phyloP scores from a whole-genome alignment of 2,329 filamentous ascomycete species.

The Fusarium zealandicum region DNA sequence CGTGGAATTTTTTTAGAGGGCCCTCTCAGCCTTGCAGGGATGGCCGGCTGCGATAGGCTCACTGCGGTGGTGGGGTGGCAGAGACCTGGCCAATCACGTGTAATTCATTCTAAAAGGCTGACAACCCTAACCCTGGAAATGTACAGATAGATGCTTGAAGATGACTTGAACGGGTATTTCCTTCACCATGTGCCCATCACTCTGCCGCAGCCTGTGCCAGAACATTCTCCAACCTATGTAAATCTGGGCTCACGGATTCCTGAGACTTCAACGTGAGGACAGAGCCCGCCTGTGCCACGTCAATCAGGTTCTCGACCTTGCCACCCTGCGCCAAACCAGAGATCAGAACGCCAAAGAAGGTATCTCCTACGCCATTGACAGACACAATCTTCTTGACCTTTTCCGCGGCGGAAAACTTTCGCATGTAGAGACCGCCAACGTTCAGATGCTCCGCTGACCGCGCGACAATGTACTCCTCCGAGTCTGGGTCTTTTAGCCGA shows the following conservation, averaged over 20 bases:
- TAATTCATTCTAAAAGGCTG: conserved; percentile 27
- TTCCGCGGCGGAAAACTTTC: conserved; percentile 71
- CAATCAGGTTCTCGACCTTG: conserved; percentile 68
- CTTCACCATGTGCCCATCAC: neutral
- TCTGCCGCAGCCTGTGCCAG: conserved; percentile 41
- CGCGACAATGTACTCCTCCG: conserved; percentile 75
- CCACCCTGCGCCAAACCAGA: conserved; percentile 73
- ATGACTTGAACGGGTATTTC: conserved; percentile 7
- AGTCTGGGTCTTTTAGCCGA: conserved; percentile 67
- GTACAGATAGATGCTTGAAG: neutral
- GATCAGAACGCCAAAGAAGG: conserved; percentile 85
- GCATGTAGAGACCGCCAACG: conserved; percentile 84
- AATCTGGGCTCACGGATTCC: conserved; percentile 72
- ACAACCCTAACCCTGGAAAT: conserved; percentile 27
- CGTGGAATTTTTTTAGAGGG: conserved; percentile 45
- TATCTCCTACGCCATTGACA: conserved; percentile 95
- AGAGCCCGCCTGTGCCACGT: conserved; percentile 82
- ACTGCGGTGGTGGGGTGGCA: conserved; percentile 3
- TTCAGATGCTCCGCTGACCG: conserved; percentile 61
- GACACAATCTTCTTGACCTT: conserved; percentile 77
- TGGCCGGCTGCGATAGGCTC: conserved; percentile 28
- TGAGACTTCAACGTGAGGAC: conserved; percentile 77
- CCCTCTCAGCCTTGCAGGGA: conserved; percentile 42
- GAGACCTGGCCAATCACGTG: conserved; percentile 30
- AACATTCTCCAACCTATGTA: conserved; percentile 56